Conservation (phyloP, 2,329 filamentous ascomycete genomes). For the Alternaria gaisen region DNA sequence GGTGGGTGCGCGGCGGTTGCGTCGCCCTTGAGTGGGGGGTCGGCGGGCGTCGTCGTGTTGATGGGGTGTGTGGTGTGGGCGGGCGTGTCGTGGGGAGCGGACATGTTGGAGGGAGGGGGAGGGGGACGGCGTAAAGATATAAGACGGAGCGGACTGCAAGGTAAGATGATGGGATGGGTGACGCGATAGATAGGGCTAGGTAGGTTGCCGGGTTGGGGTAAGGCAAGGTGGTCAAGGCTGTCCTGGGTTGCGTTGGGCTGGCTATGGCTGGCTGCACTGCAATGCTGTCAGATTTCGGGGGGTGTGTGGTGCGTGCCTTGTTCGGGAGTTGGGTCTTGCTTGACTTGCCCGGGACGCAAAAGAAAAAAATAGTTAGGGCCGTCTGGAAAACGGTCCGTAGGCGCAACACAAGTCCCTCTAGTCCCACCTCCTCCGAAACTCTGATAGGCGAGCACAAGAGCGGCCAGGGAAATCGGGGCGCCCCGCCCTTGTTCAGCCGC, state of each 20-base stretch:
- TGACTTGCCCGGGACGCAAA: constrained; percentile 24
- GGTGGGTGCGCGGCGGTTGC: constrained; percentile 47
- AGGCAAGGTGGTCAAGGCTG: too few species aligned
- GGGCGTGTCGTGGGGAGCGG: constrained; percentile 34
- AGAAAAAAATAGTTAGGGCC: constrained; percentile 21
- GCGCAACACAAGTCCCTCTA: constrained; percentile 6
- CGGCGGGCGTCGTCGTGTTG: constrained; percentile 29
- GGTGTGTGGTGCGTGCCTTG: constrained; percentile 1
- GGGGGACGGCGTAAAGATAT: constrained; percentile 20
- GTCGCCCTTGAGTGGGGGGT: constrained; percentile 30
- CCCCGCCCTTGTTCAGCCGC: constrained; percentile 13
- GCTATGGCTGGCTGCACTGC: constrained; percentile 17
- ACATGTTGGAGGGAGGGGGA: constrained; percentile 44
- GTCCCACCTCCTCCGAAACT: not conserved
- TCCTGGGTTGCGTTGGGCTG: too few species aligned
- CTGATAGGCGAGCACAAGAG: constrained; percentile 19
- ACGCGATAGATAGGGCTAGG: constrained; percentile 24
- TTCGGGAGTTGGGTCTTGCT: not conserved
- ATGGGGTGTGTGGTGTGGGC: constrained; percentile 27
- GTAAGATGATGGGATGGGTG: constrained; percentile 17
- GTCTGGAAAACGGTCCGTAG: constrained; percentile 30
- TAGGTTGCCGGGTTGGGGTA: constrained; percentile 13
- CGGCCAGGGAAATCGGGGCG: constrained; percentile 16
- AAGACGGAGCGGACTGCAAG: constrained; percentile 17
- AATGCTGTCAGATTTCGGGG: constrained; percentile 23